Percentiles rank a stretch among this genome's conserved stretches.
Conservation (phyloP, 495 filamentous ascomycete species). For the Podospora pseudoanserina region DNA sequence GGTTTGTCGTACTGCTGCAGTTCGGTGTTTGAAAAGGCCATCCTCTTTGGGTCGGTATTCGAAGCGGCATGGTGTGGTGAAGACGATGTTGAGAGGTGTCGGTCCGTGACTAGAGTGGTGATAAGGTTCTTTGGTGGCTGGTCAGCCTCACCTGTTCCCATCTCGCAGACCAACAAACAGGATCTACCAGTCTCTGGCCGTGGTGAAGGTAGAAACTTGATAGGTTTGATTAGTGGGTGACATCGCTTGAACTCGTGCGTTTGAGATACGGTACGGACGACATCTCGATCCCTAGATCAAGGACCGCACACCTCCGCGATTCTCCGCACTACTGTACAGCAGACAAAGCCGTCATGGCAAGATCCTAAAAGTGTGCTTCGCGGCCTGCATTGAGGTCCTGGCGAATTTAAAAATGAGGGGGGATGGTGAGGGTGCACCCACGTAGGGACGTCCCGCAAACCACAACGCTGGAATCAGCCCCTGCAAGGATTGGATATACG, state of each 20-base stretch:
- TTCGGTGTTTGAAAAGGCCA: background rate
- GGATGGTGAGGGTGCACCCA: background rate
- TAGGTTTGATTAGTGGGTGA: background rate
- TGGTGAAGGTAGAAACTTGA: background rate
- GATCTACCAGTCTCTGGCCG: too few species aligned
- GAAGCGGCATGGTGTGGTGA: background rate
- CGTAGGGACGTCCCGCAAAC: background rate
- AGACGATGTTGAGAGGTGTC: background rate
- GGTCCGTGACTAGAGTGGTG: background rate
- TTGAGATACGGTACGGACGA: background rate
- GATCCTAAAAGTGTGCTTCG: background rate
- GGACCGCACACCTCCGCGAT: background rate
- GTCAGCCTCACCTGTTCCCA: background rate
- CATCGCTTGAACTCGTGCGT: background rate
- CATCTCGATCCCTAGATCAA: background rate
- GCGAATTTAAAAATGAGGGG: background rate
- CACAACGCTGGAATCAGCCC: background rate
- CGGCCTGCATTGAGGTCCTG: background rate
- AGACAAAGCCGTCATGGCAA: background rate
- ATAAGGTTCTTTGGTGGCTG: background rate
- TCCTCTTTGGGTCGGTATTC: background rate
- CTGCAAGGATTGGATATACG: background rate
- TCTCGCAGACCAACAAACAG: background rate
- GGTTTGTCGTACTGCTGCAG: background rate
- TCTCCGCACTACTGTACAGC: too few species aligned